phyloP scores from a whole-genome alignment of 148 eudicot species.

The Amaranthus hypochondriacus region DNA sequence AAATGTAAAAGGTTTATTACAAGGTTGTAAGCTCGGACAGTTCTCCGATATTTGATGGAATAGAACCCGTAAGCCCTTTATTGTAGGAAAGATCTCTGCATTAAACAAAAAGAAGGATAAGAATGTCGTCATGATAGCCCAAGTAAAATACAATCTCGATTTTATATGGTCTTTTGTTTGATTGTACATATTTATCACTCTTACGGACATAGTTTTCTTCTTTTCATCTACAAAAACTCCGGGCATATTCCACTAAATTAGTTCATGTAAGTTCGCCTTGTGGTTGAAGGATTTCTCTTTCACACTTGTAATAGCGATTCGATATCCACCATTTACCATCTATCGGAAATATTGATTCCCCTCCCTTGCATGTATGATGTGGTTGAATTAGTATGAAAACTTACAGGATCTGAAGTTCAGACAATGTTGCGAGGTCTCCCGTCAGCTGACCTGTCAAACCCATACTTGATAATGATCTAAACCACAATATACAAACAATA shows the following conservation, averaged over 20 bases:
- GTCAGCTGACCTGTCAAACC: conserved; percentile 47
- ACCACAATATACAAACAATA: conserved; percentile 9
- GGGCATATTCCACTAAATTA: too few species aligned
- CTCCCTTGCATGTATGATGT: not conserved
- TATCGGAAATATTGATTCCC: conserved; percentile 6
- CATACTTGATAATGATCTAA: conserved; percentile 64
- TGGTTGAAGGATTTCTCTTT: too few species aligned
- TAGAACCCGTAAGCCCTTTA: conserved; percentile 53
- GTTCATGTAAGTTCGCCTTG: too few species aligned
- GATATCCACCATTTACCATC: not conserved
- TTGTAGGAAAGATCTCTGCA: conserved; percentile 89
- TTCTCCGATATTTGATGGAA: conserved; percentile 65
- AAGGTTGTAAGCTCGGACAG: conserved; percentile 48
- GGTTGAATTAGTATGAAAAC: conserved; percentile 29
- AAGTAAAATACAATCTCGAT: not conserved
- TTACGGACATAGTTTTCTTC: not conserved
- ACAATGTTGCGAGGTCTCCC: conserved; percentile 49
- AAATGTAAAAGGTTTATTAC: conserved; percentile 47
- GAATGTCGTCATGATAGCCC: not conserved
- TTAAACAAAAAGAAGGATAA: not conserved
- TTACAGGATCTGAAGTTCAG: conserved; percentile 58
- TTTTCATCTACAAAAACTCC: too few species aligned
- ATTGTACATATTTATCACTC: not conserved
- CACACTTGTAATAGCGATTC: too few species aligned
- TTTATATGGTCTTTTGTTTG: not conserved